Conservation (phyloP, 768 basidiomycete genomes). For the Termitomyces sp. region DNA sequence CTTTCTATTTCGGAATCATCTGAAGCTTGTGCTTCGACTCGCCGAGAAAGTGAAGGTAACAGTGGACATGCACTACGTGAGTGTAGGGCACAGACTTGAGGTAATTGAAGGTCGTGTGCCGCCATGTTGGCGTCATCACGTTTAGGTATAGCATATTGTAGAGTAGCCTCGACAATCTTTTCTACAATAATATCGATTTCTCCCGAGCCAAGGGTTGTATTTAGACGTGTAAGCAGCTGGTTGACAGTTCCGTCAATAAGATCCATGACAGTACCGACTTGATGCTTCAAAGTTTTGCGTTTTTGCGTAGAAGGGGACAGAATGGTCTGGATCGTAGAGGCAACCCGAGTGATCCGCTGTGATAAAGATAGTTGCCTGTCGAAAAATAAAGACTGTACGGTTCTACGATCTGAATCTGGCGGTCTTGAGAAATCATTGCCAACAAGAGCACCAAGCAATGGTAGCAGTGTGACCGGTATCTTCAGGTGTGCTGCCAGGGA, state of each 20-base stretch:
- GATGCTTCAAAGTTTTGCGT: conserved; percentile 43
- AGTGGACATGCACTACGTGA: conserved; percentile 49
- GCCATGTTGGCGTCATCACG: conserved; percentile 34
- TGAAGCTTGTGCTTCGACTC: conserved; percentile 26
- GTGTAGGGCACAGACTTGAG: conserved; percentile 59
- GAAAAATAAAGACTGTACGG: conserved; percentile 62
- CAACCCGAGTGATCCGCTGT: conserved; percentile 65
- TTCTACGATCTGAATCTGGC: conserved; percentile 39
- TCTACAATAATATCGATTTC: conserved; percentile 64
- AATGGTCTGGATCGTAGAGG: conserved; percentile 48
- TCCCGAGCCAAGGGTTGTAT: conserved; percentile 45
- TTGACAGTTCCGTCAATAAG: conserved; percentile 67
- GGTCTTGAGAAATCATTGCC: conserved; percentile 75
- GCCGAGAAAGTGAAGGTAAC: conserved; percentile 44
- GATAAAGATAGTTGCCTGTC: conserved; percentile 47
- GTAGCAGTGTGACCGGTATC: conserved; percentile 65
- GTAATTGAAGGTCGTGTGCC: conserved; percentile 37
- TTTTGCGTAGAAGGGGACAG: conserved; percentile 43
- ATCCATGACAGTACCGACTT: conserved; percentile 67
- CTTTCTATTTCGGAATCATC: conserved; percentile 14
- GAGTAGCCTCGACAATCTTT: conserved; percentile 63
- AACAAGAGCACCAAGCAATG: conserved; percentile 70
- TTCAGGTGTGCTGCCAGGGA: conserved; percentile 58
- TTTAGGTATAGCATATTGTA: conserved; percentile 73
- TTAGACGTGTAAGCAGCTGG: conserved; percentile 44